Conservation (phyloP, 371 early-diverging fungal genomes). For the Rhizopus delemar region DNA sequence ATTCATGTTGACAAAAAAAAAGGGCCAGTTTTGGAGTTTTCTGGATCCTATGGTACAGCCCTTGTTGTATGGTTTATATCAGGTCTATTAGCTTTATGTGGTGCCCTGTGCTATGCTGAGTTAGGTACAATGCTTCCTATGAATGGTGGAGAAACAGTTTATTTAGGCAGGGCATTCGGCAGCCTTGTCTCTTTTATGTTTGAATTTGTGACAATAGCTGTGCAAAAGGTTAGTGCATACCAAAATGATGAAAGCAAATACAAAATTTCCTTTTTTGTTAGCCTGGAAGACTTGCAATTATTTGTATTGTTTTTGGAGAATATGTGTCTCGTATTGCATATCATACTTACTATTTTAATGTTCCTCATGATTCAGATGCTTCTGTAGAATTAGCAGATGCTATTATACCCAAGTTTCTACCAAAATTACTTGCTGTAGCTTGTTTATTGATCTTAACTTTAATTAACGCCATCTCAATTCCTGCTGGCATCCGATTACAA, state of each 20-base stretch:
- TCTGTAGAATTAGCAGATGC: constrained; percentile 51
- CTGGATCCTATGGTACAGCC: constrained; percentile 74
- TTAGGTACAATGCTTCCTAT: constrained; percentile 87
- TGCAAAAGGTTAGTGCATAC: constrained; percentile 52
- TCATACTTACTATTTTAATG: constrained; percentile 54
- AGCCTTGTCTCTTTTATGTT: constrained; percentile 81
- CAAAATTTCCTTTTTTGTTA: constrained; percentile 8
- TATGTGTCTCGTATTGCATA: constrained; percentile 70
- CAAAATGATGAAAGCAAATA: not conserved
- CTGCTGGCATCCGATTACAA: constrained; percentile 75
- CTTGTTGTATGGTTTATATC: constrained; percentile 79
- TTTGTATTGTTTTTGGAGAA: constrained; percentile 78
- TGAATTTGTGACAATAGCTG: constrained; percentile 69
- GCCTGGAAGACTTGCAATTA: constrained; percentile 77
- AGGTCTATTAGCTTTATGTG: constrained; percentile 73
- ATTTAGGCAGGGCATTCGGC: constrained; percentile 79
- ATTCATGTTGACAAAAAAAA: constrained; percentile 55
- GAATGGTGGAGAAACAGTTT: constrained; percentile 85
- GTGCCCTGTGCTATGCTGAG: constrained; percentile 81
- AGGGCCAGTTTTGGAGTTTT: constrained; percentile 64
- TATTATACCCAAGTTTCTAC: constrained; percentile 59
- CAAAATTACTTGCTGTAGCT: constrained; percentile 67
- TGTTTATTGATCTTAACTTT: constrained; percentile 67
- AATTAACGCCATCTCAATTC: constrained; percentile 73
- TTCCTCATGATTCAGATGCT: constrained; percentile 48